Conservation (phyloP, 1,284 basidiomycete genomes). For the Psilocybe mexicana region DNA sequence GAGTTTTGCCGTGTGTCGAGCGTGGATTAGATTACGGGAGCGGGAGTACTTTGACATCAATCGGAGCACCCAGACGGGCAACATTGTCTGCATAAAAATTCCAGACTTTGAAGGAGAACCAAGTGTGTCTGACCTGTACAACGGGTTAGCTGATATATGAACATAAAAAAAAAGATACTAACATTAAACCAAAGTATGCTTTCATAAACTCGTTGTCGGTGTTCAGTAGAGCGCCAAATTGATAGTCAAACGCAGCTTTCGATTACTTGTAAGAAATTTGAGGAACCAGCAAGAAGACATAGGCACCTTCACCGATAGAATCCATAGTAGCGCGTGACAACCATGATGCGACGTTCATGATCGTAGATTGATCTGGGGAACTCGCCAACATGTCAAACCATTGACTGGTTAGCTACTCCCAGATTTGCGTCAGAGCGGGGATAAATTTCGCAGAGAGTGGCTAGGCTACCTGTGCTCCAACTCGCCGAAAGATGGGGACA, state of each 20-base stretch:
- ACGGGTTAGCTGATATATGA: neutral
- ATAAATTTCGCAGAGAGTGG: neutral
- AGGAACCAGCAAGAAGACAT: neutral
- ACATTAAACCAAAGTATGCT: constrained; percentile 48
- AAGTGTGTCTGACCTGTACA: constrained; percentile 37
- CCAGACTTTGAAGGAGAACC: constrained; percentile 39
- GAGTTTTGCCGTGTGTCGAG: constrained; percentile 40
- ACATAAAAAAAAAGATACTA: constrained; percentile 8
- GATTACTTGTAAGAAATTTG: constrained; percentile 16
- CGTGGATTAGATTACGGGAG: constrained; percentile 39
- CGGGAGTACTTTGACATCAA: constrained; percentile 43
- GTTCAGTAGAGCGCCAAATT: constrained; percentile 46
- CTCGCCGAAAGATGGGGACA: constrained; percentile 48
- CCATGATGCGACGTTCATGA: constrained; percentile 43
- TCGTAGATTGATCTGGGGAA: constrained; percentile 34
- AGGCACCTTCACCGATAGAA: constrained; percentile 44
- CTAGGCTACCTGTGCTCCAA: constrained; percentile 41
- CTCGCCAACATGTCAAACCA: constrained; percentile 45
- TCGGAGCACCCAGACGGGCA: constrained; percentile 41
- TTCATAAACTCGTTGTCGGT: constrained; percentile 44
- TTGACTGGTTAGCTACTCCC: constrained; percentile 36
- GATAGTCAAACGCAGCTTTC: constrained; percentile 47
- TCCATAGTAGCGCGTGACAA: constrained; percentile 48
- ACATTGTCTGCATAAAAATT: constrained; percentile 43
- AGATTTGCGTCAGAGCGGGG: neutral